Percentiles rank a stretch among this genome's conserved stretches.
Evolutionary conservation across 768 basidiomycete genomes (phyloP).

Genomic region (Ramaria rubella): DNA sequence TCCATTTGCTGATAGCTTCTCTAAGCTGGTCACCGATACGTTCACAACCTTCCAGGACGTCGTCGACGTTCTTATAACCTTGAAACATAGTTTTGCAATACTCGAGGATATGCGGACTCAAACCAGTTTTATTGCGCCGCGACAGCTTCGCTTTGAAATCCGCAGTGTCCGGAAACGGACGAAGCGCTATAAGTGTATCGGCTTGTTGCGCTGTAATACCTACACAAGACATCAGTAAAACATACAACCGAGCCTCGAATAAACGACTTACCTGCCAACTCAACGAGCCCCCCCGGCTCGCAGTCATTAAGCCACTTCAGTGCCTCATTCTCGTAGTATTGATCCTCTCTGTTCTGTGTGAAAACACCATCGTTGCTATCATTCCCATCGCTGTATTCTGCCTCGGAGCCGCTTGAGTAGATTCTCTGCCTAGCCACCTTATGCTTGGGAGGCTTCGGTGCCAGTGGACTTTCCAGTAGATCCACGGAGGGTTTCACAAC

Average conservation of each 20-base stretch:
- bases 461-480: conserved; percentile 35
- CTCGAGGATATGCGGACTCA: conserved; percentile 87
- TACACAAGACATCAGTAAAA: conserved; percentile 21
- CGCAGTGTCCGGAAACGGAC: conserved; percentile 73
- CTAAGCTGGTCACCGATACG: conserved; percentile 70
- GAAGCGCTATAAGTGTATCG: conserved; percentile 61
- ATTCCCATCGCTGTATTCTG: conserved; percentile 39
- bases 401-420: conserved; percentile 58
- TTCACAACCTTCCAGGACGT: conserved; percentile 84
- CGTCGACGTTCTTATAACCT: conserved; percentile 85
- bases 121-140: conserved; percentile 81
- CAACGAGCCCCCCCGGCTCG: conserved; percentile 57
- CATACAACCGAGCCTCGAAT: not conserved
- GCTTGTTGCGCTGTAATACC: conserved; percentile 83
- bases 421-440: conserved; percentile 55
- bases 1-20: conserved; percentile 76
- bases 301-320: conserved; percentile 66
- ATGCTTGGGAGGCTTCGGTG: conserved; percentile 38
- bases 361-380: conserved; percentile 32
- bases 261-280: conserved; percentile 56
- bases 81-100: conserved; percentile 80
- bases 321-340: conserved; percentile 42
- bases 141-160: conserved; percentile 72
- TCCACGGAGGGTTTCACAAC: conserved; percentile 33
- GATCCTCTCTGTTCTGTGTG: conserved; percentile 26